phyloP scores from a whole-genome alignment of 2,329 filamentous ascomycete genomes.

The Fusarium globosum region DNA sequence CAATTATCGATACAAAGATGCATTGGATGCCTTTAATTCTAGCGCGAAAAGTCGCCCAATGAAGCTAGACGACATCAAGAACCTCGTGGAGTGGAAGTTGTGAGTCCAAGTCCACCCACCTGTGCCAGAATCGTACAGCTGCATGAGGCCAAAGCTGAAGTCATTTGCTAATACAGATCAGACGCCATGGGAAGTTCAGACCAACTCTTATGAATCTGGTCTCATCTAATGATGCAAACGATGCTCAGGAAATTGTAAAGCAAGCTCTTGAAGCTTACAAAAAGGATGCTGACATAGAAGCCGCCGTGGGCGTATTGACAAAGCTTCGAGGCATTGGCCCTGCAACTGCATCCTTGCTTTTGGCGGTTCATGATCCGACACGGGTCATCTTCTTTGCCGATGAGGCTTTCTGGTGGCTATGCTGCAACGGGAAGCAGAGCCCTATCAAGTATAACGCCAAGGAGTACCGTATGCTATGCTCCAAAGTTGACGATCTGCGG shows the following conservation, averaged over 20 bases:
- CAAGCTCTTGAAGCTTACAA: constrained; percentile 63
- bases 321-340: constrained; percentile 80
- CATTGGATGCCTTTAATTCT: constrained; percentile 59
- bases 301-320: constrained; percentile 65
- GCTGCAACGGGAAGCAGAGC: constrained; percentile 61
- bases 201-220: constrained; percentile 70
- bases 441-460: constrained; percentile 75
- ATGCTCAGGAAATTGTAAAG: constrained; percentile 61
- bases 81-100: constrained; percentile 78
- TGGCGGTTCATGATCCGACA: constrained; percentile 71
- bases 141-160: neutral
- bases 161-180: constrained; percentile 41
- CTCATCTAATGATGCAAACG: constrained; percentile 66
- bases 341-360: constrained; percentile 79
- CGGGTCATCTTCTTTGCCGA: constrained; percentile 81
- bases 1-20: constrained; percentile 66
- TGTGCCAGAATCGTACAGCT: neutral
- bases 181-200: constrained; percentile 71
- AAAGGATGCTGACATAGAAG: constrained; percentile 52
- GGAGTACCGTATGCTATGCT: constrained; percentile 72
- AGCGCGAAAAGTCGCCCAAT: constrained; percentile 54
- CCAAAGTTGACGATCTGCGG: constrained; percentile 55
- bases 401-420: constrained; percentile 80
- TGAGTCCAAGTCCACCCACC: constrained; percentile 53
- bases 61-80: constrained; percentile 67